A percentile compares a stretch with the other conserved stretches of the same genome.
Conservation (phyloP, 2,329 filamentous ascomycete species). For the Pseudogymnoascus sp. region DNA sequence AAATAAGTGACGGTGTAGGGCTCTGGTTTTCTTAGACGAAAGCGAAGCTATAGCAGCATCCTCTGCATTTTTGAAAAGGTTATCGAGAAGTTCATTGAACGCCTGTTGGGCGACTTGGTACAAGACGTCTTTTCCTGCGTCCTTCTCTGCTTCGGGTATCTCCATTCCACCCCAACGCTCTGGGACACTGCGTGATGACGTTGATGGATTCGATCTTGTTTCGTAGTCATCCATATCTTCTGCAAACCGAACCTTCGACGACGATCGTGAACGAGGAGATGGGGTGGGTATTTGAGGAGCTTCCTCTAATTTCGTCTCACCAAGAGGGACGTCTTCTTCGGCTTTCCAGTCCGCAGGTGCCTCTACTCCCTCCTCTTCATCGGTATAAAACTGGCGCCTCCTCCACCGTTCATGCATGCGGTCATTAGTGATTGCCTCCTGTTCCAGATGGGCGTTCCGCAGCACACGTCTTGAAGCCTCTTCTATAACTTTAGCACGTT, state of each 20-base stretch:
- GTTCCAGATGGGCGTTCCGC: background rate
- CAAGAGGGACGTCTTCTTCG: slow-evolving; percentile 45
- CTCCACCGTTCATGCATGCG: slow-evolving; percentile 63
- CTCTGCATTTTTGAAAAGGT: slow-evolving; percentile 75
- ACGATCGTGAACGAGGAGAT: slow-evolving; percentile 62
- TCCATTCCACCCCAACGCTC: slow-evolving; percentile 73
- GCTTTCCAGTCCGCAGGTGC: slow-evolving; percentile 56
- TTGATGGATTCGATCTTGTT: slow-evolving; percentile 61
- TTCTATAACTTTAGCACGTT: background rate
- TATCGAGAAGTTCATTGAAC: slow-evolving; percentile 85
- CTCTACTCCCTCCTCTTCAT: slow-evolving; percentile 72
- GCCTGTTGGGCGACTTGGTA: slow-evolving; percentile 89
- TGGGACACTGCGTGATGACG: slow-evolving; percentile 62
- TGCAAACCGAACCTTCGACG: slow-evolving; percentile 70
- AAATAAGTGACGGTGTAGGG: slow-evolving; percentile 45
- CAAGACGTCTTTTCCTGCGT: slow-evolving; percentile 66
- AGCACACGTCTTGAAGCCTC: background rate
- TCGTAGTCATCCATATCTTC: slow-evolving; percentile 65
- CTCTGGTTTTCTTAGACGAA: slow-evolving; percentile 53
- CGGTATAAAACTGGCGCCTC: slow-evolving; percentile 70
- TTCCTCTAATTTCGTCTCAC: slow-evolving; percentile 1
- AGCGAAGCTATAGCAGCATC: slow-evolving; percentile 63
- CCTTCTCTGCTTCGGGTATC: slow-evolving; percentile 70
- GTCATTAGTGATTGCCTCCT: background rate
- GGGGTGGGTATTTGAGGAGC: slow-evolving; percentile 21